Percentiles rank a stretch among this genome's conserved stretches.
Evolutionary conservation across 2,329 filamentous ascomycete species (phyloP).

Genomic region (Botryotinia narcissicola): DNA sequence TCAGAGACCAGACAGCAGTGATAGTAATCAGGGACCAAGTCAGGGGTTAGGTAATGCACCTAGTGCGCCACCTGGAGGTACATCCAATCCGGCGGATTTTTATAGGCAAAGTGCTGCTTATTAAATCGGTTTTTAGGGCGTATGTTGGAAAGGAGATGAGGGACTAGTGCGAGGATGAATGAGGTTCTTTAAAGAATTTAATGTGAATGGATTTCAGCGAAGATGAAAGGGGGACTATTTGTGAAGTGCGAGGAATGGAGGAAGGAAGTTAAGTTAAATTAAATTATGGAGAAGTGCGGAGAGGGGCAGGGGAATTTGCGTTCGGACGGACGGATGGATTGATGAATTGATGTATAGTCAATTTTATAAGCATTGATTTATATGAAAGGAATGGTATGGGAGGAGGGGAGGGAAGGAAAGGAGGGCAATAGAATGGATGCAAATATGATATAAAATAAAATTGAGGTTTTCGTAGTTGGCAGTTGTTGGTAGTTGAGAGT

Average conservation of each 20-base stretch:
- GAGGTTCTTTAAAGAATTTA: not conserved
- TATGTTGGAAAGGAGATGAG: not conserved
- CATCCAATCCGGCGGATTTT: slow-evolving; percentile 47
- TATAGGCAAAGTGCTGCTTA: slow-evolving; percentile 49
- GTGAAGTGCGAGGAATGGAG: not conserved
- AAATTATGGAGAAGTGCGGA: not conserved
- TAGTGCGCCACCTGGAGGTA: slow-evolving; percentile 44
- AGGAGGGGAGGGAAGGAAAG: too few species aligned
- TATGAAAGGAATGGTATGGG: not conserved
- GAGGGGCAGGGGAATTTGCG: not conserved
- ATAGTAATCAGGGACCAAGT: slow-evolving; percentile 28
- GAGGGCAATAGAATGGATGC: not conserved
- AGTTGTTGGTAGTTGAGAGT: not conserved
- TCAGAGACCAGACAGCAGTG: slow-evolving; percentile 32
- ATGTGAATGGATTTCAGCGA: not conserved
- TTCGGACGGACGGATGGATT: not conserved
- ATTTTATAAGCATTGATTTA: not conserved
- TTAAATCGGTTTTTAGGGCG: slow-evolving; percentile 19
- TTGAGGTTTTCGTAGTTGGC: not conserved
- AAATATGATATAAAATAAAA: not conserved
- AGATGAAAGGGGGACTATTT: not conserved
- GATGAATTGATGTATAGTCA: not conserved
- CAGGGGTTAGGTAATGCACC: slow-evolving; percentile 40
- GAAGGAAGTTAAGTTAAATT: not conserved
- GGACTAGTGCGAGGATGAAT: not conserved